Conservation (phyloP, 2,329 filamentous ascomycete genomes). For the Chrysosporium keratinophilum region DNA sequence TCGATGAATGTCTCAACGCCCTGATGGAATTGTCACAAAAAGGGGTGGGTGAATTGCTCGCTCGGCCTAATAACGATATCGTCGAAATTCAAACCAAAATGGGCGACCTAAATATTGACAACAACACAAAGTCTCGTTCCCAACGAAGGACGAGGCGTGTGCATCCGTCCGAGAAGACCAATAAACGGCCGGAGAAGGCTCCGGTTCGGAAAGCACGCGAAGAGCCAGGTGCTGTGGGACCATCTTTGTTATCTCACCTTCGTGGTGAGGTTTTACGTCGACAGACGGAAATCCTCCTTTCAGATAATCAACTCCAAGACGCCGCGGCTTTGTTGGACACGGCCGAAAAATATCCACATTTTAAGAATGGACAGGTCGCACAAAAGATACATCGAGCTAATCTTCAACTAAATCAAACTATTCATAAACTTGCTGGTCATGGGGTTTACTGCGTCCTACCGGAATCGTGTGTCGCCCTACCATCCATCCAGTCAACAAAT, state of each 20-base stretch:
- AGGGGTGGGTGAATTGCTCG: constrained; percentile 23
- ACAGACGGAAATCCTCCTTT: constrained; percentile 25
- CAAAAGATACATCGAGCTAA: constrained; percentile 30
- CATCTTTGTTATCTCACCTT: constrained; percentile 30
- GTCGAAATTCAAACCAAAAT: constrained; percentile 35
- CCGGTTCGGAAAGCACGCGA: constrained; percentile 17
- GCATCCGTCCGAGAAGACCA: not conserved
- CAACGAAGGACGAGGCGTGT: constrained; percentile 6
- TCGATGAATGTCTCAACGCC: constrained; percentile 38
- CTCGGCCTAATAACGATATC: constrained; percentile 21
- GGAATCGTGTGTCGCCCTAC: constrained; percentile 84
- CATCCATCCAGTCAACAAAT: constrained; percentile 47
- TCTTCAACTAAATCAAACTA: constrained; percentile 30
- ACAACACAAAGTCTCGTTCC: constrained; percentile 13
- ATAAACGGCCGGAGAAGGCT: constrained; percentile 16
- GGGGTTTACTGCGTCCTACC: constrained; percentile 81
- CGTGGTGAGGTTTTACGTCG: constrained; percentile 42
- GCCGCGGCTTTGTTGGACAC: constrained; percentile 45
- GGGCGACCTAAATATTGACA: constrained; percentile 32
- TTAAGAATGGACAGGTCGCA: constrained; percentile 54
- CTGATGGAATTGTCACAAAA: constrained; percentile 34
- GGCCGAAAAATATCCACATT: constrained; percentile 26
- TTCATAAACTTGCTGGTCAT: constrained; percentile 55
- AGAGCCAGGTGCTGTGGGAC: constrained; percentile 21
- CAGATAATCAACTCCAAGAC: constrained; percentile 44